Percentiles rank a stretch among this genome's conserved stretches.
Evolutionary conservation across 2,329 filamentous ascomycete genomes (phyloP).

Genomic region (Trichoderma arundinaceum): DNA sequence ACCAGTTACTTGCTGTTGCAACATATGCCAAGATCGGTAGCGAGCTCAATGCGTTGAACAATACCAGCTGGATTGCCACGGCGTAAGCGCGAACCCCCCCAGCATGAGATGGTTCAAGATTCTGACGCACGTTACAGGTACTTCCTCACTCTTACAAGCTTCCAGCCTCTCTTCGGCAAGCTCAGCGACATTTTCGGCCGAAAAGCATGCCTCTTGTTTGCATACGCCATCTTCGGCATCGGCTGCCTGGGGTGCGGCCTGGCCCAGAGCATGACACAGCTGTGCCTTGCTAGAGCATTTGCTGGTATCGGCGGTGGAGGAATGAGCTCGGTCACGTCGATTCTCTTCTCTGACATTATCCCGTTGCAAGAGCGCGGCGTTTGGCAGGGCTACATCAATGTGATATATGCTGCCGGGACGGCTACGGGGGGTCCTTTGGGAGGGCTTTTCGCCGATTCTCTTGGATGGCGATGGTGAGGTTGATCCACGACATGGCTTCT

Average conservation of each 20-base stretch:
- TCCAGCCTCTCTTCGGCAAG: constrained; percentile 76
- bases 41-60: constrained; percentile 74
- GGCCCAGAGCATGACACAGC: constrained; percentile 65
- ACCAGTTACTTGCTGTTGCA: constrained; percentile 79
- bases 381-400: constrained; percentile 76
- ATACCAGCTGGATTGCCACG: constrained; percentile 74
- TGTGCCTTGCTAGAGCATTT: constrained; percentile 66
- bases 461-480: constrained; percentile 75
- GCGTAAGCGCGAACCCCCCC: constrained; percentile 34
- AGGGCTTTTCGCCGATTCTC: constrained; percentile 71
- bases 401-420: constrained; percentile 72
- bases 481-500: neutral
- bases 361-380: constrained; percentile 71
- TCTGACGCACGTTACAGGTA: constrained; percentile 45
- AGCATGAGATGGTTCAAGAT: rapidly evolving
- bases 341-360: constrained; percentile 71
- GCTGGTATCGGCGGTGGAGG: constrained; percentile 69
- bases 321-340: constrained; percentile 72
- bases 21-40: constrained; percentile 79
- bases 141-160: constrained; percentile 75
- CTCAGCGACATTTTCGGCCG: constrained; percentile 74
- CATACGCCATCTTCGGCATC: constrained; percentile 67
- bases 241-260: constrained; percentile 69
- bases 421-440: constrained; percentile 72
- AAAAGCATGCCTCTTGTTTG: constrained; percentile 67